Evolutionary conservation across 1,284 basidiomycete species (phyloP).

Genomic region (Microbotryum silenes-acaulis): DNA sequence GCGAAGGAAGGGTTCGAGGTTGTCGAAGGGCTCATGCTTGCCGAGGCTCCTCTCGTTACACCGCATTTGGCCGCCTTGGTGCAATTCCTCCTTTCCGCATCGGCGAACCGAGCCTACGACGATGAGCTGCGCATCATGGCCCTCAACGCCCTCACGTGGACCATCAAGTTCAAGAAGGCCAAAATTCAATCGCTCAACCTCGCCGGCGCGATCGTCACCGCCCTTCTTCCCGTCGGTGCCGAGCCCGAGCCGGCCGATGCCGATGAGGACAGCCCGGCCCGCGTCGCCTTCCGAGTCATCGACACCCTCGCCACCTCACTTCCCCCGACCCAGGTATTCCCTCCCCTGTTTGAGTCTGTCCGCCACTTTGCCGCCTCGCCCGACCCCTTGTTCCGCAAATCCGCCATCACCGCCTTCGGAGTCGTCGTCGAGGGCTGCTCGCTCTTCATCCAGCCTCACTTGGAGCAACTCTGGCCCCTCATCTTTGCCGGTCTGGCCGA

Average conservation of each 20-base stretch:
- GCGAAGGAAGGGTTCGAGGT: conserved; percentile 91
- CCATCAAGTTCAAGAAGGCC: conserved; percentile 68
- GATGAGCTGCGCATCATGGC: conserved; percentile 79
- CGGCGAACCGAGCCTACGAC: conserved; percentile 71
- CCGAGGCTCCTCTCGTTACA: conserved; percentile 86
- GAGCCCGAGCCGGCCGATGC: conserved; percentile 81
- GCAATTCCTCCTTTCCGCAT: conserved; percentile 78
- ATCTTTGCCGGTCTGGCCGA: conserved; percentile 86
- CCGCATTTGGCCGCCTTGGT: conserved; percentile 83
- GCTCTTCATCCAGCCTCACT: conserved; percentile 92
- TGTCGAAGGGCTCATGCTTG: conserved; percentile 87
- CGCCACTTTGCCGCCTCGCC: conserved; percentile 71
- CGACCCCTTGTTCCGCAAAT: conserved; percentile 71
- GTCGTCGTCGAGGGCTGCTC: conserved; percentile 96
- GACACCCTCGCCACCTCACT: conserved; percentile 89
- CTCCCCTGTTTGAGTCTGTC: conserved; percentile 68
- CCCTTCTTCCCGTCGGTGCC: conserved; percentile 86
- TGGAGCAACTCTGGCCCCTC: conserved; percentile 87
- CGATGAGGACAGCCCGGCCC: conserved; percentile 55
- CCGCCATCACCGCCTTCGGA: conserved; percentile 92
- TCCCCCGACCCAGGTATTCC: conserved; percentile 95
- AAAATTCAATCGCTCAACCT: conserved; percentile 84
- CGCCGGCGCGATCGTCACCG: conserved; percentile 77
- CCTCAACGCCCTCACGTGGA: conserved; percentile 90
- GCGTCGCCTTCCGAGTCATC: conserved; percentile 86